Conservation (phyloP, 164 flowering plant species). For the Liquidambar formosana region DNA sequence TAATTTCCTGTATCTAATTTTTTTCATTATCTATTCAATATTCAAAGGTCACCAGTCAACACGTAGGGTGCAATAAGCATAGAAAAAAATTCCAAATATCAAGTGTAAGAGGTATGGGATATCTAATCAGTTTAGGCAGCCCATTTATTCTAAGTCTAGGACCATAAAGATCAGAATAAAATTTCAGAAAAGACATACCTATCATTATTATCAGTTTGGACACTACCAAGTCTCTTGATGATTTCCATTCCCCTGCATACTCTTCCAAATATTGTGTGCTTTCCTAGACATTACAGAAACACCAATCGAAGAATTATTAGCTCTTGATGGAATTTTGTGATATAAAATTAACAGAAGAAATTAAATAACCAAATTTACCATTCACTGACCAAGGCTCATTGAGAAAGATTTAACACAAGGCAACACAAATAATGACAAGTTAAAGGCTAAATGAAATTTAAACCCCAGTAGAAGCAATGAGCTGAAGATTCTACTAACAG, state of each 20-base stretch:
- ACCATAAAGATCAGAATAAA: background rate
- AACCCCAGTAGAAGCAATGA: no score
- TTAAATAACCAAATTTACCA: background rate
- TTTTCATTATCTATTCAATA: no score
- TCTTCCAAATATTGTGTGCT: slow-evolving; percentile 97
- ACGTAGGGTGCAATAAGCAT: no score
- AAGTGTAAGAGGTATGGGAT: background rate
- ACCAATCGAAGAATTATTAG: background rate
- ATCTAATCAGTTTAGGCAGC: background rate
- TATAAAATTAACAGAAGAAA: background rate
- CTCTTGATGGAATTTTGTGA: background rate
- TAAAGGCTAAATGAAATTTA: no score
- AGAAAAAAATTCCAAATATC: no score
- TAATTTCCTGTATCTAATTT: no score
- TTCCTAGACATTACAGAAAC: slow-evolving; percentile 51
- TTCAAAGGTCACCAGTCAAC: no score
- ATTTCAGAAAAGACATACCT: slow-evolving; percentile 39
- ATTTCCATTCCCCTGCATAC: slow-evolving; percentile 96
- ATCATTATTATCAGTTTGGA: slow-evolving; percentile 92
- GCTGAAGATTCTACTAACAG: no score
- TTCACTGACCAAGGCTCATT: background rate
- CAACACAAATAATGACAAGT: no score
- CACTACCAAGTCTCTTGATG: slow-evolving; percentile 92
- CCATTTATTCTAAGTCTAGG: background rate
- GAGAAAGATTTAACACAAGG: background rate